A percentile compares a stretch with the other conserved stretches of the same genome.
phyloP scores from a whole-genome alignment of 768 basidiomycete species.

The Amanita thiersii region DNA sequence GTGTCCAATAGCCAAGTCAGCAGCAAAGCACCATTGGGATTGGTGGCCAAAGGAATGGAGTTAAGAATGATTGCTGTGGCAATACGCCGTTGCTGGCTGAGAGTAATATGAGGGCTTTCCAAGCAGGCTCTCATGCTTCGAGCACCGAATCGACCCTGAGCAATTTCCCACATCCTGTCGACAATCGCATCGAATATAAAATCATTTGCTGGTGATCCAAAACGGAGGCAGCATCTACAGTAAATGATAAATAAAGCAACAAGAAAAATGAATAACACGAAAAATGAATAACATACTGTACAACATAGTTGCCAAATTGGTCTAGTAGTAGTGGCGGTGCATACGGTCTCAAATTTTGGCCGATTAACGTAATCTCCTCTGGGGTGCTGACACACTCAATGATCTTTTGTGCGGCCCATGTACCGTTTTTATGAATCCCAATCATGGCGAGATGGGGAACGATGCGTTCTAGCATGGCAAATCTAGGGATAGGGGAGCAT shows the following conservation, averaged over 20 bases:
- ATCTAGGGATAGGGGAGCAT: conserved; percentile 67
- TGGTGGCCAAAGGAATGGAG: conserved; percentile 95
- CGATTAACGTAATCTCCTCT: conserved; percentile 80
- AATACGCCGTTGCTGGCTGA: conserved; percentile 91
- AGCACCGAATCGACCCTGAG: conserved; percentile 95
- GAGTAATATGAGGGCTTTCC: conserved; percentile 79
- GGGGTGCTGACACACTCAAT: conserved; percentile 89
- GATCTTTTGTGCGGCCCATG: conserved; percentile 99
- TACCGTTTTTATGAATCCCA: conserved; percentile 98
- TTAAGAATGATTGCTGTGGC: conserved; percentile 93
- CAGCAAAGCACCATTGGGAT: conserved; percentile 93
- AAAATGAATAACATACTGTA: conserved; percentile 56
- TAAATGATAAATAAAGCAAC: conserved; percentile 2
- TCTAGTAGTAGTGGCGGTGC: conserved; percentile 91
- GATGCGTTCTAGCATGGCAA: conserved; percentile 91
- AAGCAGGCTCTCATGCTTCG: conserved; percentile 96
- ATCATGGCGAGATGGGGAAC: conserved; percentile 93
- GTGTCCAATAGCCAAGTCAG: conserved; percentile 96
- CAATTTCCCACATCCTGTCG: conserved; percentile 97
- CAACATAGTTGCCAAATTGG: conserved; percentile 90
- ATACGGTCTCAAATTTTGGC: conserved; percentile 84
- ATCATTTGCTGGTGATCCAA: conserved; percentile 82
- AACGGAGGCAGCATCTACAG: conserved; percentile 78
- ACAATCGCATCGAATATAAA: conserved; percentile 98
- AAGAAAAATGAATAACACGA: background rate